A percentile compares a stretch with the other conserved stretches of the same genome.
Conservation (phyloP, 768 basidiomycete species). For the Podaxis carcinomalis region DNA sequence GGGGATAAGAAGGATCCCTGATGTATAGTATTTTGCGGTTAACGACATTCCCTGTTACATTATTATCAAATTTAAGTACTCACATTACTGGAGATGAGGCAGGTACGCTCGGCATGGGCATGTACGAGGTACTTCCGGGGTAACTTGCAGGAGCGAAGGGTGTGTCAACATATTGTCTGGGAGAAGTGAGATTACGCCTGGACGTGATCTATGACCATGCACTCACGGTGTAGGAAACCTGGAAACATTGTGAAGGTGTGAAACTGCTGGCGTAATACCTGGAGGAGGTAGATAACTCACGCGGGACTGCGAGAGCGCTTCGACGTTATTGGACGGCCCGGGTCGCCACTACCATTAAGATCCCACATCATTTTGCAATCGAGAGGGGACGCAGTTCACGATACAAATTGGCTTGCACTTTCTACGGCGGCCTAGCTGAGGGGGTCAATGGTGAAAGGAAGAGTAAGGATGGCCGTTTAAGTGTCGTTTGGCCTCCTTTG, state of each 20-base stretch:
- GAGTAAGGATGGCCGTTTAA: neutral
- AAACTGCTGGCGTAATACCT: neutral
- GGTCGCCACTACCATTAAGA: slow-evolving; percentile 21
- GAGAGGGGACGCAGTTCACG: neutral
- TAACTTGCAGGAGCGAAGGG: neutral
- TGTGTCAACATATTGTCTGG: neutral
- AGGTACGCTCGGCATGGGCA: slow-evolving; percentile 10
- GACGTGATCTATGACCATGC: neutral
- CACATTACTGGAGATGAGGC: slow-evolving; percentile 5
- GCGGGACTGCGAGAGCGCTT: slow-evolving; percentile 24
- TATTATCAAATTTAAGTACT: neutral
- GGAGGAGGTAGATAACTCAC: slow-evolving; percentile 17
- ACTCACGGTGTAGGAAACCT: slow-evolving; percentile 29
- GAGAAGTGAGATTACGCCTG: neutral
- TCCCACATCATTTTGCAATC: slow-evolving; percentile 38
- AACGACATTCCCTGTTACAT: neutral
- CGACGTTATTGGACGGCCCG: slow-evolving; percentile 22
- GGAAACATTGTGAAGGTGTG: neutral
- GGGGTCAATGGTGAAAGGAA: neutral
- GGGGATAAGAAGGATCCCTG: neutral
- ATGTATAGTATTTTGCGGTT: neutral
- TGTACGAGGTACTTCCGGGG: slow-evolving; percentile 8
- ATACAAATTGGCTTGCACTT: neutral
- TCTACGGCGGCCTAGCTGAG: neutral
- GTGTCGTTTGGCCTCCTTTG: neutral